Evolutionary conservation across 2,329 filamentous ascomycete species (phyloP).

Genomic region (Lachnellula suecica): DNA sequence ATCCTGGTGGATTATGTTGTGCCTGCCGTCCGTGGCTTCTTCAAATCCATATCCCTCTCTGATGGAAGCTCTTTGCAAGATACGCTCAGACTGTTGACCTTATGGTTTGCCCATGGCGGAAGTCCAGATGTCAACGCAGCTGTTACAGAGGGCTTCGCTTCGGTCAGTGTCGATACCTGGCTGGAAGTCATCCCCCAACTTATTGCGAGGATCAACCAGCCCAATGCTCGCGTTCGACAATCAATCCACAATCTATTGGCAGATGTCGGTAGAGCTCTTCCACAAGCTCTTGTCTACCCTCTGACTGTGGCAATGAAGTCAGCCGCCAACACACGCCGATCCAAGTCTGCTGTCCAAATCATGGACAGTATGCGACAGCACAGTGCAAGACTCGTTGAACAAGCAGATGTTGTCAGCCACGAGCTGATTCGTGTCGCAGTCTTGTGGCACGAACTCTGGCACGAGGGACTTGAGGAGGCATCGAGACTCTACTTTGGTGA

Average conservation of each 20-base stretch:
- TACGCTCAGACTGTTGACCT: conserved; percentile 83
- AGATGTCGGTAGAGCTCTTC: conserved; percentile 91
- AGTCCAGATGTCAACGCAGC: conserved; percentile 83
- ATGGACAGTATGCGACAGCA: conserved; percentile 99
- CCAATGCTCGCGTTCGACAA: conserved; percentile 82
- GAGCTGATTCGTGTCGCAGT: conserved; percentile 97
- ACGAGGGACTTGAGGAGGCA: conserved; percentile 95
- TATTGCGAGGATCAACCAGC: conserved; percentile 96
- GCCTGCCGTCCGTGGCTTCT: conserved; percentile 92
- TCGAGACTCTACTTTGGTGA: conserved; percentile 96
- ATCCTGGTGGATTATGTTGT: conserved; percentile 86
- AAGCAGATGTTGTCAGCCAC: conserved; percentile 92
- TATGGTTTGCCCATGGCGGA: conserved; percentile 96
- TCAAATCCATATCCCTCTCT: conserved; percentile 92
- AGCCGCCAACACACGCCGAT: conserved; percentile 74
- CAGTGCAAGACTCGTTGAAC: conserved; percentile 86
- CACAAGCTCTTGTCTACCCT: conserved; percentile 94
- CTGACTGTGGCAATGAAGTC: conserved; percentile 99
- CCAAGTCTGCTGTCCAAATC: conserved; percentile 84
- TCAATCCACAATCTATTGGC: conserved; percentile 90
- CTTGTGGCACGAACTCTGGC: conserved; percentile 98
- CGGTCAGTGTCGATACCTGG: conserved; percentile 97
- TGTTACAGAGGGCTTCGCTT: conserved; percentile 86
- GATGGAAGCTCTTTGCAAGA: conserved; percentile 93
- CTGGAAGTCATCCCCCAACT: conserved; percentile 96